phyloP scores from a whole-genome alignment of 345 rosid species.

The Eucalyptus sp. region DNA sequence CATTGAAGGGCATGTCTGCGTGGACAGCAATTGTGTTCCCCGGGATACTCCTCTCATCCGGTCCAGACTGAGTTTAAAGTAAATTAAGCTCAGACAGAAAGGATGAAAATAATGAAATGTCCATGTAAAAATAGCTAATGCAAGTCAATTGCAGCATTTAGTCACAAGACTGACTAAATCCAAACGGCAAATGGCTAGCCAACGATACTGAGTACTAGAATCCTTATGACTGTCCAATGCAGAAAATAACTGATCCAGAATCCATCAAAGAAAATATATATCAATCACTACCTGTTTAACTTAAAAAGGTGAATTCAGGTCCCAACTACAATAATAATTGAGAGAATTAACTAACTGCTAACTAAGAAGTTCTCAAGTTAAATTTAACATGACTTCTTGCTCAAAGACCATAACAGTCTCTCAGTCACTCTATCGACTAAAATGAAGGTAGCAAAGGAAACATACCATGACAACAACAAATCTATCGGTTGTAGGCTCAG shows the following conservation, averaged over 20 bases:
- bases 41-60: slow-evolving; percentile 61
- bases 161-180: background rate
- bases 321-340: background rate
- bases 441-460: background rate
- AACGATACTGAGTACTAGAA: background rate
- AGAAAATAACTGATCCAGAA: background rate
- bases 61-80: slow-evolving; percentile 40
- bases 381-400: background rate
- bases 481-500: slow-evolving; percentile 99
- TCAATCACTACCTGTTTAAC: background rate
- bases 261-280: background rate
- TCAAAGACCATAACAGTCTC: background rate
- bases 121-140: background rate
- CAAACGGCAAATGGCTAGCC: background rate
- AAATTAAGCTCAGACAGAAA: background rate
- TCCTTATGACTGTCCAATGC: background rate
- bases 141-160: background rate
- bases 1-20: slow-evolving; percentile 82
- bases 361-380: background rate
- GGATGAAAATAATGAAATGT: background rate
- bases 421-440: background rate
- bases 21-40: slow-evolving; percentile 91
- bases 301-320: background rate
- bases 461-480: slow-evolving; percentile 95
- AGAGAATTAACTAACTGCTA: background rate